These are phyloP conservation scores for Strobilomyces confusus DNA, from an alignment of 768 basidiomycete species.

Conservation along the genomic window DNA sequence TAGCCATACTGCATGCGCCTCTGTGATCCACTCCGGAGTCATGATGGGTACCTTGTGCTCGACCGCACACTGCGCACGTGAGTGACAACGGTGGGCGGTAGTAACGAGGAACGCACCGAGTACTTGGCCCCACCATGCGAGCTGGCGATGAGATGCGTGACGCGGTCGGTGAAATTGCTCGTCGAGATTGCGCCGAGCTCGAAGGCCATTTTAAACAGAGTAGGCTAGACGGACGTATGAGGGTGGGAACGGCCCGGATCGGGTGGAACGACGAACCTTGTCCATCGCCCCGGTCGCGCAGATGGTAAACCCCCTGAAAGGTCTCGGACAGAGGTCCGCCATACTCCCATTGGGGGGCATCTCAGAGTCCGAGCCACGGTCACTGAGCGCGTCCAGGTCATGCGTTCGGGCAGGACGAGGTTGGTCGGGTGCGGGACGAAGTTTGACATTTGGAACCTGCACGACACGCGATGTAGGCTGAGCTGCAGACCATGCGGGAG, in stretches of 20 bases:
- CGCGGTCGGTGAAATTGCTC: slow-evolving; percentile 73
- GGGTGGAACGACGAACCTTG: slow-evolving; percentile 50
- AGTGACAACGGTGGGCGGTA: neutral
- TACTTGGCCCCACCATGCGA: slow-evolving; percentile 86
- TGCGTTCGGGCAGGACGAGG: slow-evolving; percentile 12
- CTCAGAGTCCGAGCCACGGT: slow-evolving; percentile 50
- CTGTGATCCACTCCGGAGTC: slow-evolving; percentile 70
- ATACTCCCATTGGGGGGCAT: slow-evolving; percentile 41
- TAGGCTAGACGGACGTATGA: slow-evolving; percentile 41
- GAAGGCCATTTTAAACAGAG: slow-evolving; percentile 68
- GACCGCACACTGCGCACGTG: slow-evolving; percentile 63
- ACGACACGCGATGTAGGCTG: neutral
- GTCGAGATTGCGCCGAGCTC: slow-evolving; percentile 75
- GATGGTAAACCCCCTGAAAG: slow-evolving; percentile 59
- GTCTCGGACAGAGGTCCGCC: slow-evolving; percentile 55
- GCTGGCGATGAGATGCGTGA: slow-evolving; percentile 86
- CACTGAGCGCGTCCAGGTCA: slow-evolving; percentile 27
- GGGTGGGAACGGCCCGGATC: neutral
- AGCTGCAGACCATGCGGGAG: neutral
- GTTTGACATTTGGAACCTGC: slow-evolving; percentile 80
- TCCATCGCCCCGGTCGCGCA: slow-evolving; percentile 78
- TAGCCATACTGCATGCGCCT: slow-evolving; percentile 70
- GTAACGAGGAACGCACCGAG: slow-evolving; percentile 42
- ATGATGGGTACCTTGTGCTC: slow-evolving; percentile 79
- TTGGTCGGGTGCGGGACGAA: slow-evolving; percentile 57